Percentiles rank a stretch among this genome's conserved stretches.
Conservation (phyloP, 768 basidiomycete species). For the Myochromella boudieri region DNA sequence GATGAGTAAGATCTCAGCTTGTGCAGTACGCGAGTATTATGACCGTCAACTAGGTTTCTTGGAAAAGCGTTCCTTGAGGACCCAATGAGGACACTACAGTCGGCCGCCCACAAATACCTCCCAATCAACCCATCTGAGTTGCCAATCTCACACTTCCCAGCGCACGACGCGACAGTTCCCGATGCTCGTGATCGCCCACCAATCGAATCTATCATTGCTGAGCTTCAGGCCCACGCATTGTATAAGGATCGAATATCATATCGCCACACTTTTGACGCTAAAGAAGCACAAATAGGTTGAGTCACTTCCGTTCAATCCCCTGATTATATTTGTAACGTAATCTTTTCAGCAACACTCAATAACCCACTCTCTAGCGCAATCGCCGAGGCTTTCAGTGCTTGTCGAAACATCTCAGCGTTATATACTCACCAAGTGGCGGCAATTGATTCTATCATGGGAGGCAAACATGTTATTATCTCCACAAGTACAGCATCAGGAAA, state of each 20-base stretch:
- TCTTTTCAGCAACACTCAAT: slow-evolving; percentile 43
- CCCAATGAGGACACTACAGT: slow-evolving; percentile 59
- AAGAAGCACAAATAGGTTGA: slow-evolving; percentile 48
- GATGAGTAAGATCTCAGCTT: slow-evolving; percentile 54
- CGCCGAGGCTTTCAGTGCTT: slow-evolving; percentile 48
- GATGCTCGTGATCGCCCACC: slow-evolving; percentile 53
- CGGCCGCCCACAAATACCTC: slow-evolving; percentile 68
- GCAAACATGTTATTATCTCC: slow-evolving; percentile 80
- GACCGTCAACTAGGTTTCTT: slow-evolving; percentile 50
- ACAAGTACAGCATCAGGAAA: slow-evolving; percentile 91
- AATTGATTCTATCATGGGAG: slow-evolving; percentile 57
- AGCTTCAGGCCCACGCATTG: slow-evolving; percentile 59
- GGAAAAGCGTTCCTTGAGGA: slow-evolving; percentile 57
- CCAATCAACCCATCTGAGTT: slow-evolving; percentile 56
- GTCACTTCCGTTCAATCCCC: neutral
- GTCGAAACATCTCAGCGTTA: slow-evolving; percentile 61
- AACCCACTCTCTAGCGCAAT: slow-evolving; percentile 60
- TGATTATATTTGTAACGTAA: neutral
- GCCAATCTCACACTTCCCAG: slow-evolving; percentile 9
- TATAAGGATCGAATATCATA: slow-evolving; percentile 71
- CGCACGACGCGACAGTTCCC: slow-evolving; percentile 29
- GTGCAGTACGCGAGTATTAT: neutral
- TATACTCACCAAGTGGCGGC: slow-evolving; percentile 76
- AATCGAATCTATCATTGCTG: slow-evolving; percentile 56
- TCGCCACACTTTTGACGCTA: slow-evolving; percentile 52